These are phyloP conservation scores for Dalechampia spathulata DNA, from an alignment of 441 rosid species.

Conservation along the genomic window DNA sequence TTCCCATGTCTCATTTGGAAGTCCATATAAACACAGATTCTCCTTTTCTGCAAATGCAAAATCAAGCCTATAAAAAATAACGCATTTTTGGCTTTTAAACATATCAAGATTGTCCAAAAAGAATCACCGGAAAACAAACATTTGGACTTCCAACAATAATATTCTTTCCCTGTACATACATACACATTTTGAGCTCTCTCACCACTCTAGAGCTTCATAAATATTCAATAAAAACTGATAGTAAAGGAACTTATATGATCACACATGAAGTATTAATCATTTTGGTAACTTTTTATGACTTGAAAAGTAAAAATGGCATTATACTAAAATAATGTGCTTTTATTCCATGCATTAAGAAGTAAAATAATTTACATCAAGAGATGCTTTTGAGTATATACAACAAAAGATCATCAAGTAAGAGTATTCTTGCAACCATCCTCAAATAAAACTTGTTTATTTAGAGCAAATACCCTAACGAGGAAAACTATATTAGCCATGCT, in stretches of 20 bases:
- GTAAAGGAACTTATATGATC: background rate
- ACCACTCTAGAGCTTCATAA: background rate
- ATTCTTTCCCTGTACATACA: background rate
- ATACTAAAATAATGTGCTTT: background rate
- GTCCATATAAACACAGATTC: conserved; percentile 84
- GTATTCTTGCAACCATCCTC: too few species aligned
- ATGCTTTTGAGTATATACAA: too few species aligned
- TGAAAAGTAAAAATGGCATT: background rate
- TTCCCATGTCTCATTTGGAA: conserved; percentile 91
- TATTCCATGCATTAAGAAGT: background rate
- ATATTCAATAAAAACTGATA: background rate
- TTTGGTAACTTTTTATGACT: background rate
- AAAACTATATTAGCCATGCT: too few species aligned
- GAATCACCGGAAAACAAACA: background rate
- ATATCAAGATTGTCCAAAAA: background rate
- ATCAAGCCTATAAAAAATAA: too few species aligned
- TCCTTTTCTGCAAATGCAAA: conserved; percentile 60
- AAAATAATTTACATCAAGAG: too few species aligned
- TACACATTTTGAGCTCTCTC: background rate
- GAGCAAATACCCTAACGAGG: too few species aligned
- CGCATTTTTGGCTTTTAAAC: background rate
- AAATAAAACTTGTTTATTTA: too few species aligned
- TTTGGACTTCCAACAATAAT: too few species aligned
- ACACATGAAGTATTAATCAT: background rate
- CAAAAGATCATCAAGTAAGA: too few species aligned